These are phyloP conservation scores for Suhomyces sp. DNA, from an alignment of 805 yeast genomes.

Conservation along the genomic window DNA sequence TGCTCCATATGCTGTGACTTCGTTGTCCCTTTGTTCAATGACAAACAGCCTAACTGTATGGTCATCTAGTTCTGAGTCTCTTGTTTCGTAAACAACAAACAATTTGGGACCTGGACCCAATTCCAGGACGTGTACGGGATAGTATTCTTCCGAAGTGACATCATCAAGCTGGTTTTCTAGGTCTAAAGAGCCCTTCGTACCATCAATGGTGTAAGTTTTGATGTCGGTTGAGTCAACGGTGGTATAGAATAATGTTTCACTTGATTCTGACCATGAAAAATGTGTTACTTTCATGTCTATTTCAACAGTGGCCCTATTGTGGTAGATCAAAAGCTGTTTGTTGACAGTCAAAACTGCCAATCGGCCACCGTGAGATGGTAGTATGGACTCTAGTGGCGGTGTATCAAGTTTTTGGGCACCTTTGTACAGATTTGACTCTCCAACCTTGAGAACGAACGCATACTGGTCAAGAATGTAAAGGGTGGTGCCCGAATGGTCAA, in stretches of 20 bases:
- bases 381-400: not conserved
- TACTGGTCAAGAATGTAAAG: slow-evolving; percentile 15
- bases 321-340: not conserved
- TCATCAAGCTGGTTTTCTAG: not conserved
- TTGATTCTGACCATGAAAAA: not conserved
- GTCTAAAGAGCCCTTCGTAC: not conserved
- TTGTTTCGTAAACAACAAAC: slow-evolving; percentile 25
- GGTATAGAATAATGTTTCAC: not conserved
- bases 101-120: not conserved
- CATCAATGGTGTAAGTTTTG: not conserved
- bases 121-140: not conserved
- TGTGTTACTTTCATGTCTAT: not conserved
- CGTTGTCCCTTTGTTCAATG: slow-evolving; percentile 9
- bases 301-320: not conserved
- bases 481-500: slow-evolving; percentile 26
- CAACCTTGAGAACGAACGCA: not conserved
- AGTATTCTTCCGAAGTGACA: not conserved
- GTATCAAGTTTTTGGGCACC: not conserved
- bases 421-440: not conserved
- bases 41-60: slow-evolving; percentile 25
- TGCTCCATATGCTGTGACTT: slow-evolving; percentile 9
- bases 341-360: not conserved
- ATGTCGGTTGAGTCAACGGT: not conserved
- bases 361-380: not conserved
- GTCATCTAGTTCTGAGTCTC: slow-evolving; percentile 25